A percentile compares a stretch with the other conserved stretches of the same genome.
Evolutionary conservation across 768 basidiomycete genomes (phyloP).

Genomic region (Austroboletus eburneus): DNA sequence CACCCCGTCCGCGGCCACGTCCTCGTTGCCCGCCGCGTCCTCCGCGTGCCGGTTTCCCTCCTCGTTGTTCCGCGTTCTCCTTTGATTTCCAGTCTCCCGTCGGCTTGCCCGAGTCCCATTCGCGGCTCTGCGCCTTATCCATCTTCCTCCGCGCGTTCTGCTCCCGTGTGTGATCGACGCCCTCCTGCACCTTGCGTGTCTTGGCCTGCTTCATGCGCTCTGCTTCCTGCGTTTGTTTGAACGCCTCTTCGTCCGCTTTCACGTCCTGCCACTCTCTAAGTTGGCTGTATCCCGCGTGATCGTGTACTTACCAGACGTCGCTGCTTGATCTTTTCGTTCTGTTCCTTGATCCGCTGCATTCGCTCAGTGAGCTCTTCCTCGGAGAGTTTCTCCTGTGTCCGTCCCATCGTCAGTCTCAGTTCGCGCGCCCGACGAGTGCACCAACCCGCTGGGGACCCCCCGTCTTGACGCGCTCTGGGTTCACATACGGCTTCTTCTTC

Average conservation of each 20-base stretch:
- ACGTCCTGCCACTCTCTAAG: constrained; percentile 53
- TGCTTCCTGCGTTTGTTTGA: constrained; percentile 61
- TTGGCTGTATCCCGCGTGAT: neutral
- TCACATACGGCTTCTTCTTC: constrained; percentile 73
- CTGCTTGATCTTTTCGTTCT: constrained; percentile 76
- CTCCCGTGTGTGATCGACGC: constrained; percentile 66
- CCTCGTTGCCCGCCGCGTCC: constrained; percentile 32
- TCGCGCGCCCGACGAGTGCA: neutral
- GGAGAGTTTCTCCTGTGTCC: constrained; percentile 59
- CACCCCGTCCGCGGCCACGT: constrained; percentile 34
- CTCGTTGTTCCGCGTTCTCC: constrained; percentile 18
- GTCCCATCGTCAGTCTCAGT: constrained; percentile 5
- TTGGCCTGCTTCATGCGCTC: constrained; percentile 58
- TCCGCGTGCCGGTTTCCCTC: constrained; percentile 29
- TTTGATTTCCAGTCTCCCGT: neutral
- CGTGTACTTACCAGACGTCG: constrained; percentile 48
- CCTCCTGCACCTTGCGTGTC: constrained; percentile 63
- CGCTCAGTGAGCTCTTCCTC: constrained; percentile 65
- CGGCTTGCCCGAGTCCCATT: constrained; percentile 81
- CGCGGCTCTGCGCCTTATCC: constrained; percentile 72
- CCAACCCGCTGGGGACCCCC: constrained; percentile 68
- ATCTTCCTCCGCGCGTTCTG: constrained; percentile 78
- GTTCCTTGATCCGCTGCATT: constrained; percentile 65
- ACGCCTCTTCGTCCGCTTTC: constrained; percentile 76
- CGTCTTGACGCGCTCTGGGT: constrained; percentile 80